phyloP scores from a whole-genome alignment of 176 grass and related monocot species.

The Paspalum notatum region DNA sequence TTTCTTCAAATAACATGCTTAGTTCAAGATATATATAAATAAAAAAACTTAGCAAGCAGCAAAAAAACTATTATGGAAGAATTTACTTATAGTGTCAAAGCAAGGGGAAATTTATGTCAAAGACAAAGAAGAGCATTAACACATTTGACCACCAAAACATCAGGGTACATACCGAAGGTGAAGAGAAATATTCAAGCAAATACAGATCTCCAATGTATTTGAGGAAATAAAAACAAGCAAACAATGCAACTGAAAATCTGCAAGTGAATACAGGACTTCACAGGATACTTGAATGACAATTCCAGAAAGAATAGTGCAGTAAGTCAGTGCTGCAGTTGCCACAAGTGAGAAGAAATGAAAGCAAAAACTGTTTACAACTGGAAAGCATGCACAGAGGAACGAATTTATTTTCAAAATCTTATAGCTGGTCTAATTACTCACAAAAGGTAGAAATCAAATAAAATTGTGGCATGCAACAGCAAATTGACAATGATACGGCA shows the following conservation, averaged over 20 bases:
- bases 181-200: constrained; percentile 25
- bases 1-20: constrained; percentile 27
- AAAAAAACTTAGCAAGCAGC: constrained; percentile 19
- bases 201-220: background rate
- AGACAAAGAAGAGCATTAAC: background rate
- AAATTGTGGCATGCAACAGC: constrained; percentile 5
- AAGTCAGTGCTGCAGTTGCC: background rate
- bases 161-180: background rate
- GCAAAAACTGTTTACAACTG: background rate
- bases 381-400: background rate
- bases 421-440: constrained; percentile 15
- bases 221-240: background rate
- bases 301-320: constrained; percentile 9
- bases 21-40: constrained; percentile 13
- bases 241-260: background rate
- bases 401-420: constrained; percentile 12
- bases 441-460: constrained; percentile 18
- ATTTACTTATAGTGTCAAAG: background rate
- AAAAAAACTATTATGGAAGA: constrained; percentile 10
- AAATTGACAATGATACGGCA: constrained; percentile 10
- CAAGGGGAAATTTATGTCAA: background rate
- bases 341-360: constrained; percentile 25
- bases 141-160: constrained; percentile 8
- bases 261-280: background rate
- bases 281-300: constrained; percentile 10